Conservation (phyloP, 768 basidiomycete genomes). For the Myochromella boudieri region DNA sequence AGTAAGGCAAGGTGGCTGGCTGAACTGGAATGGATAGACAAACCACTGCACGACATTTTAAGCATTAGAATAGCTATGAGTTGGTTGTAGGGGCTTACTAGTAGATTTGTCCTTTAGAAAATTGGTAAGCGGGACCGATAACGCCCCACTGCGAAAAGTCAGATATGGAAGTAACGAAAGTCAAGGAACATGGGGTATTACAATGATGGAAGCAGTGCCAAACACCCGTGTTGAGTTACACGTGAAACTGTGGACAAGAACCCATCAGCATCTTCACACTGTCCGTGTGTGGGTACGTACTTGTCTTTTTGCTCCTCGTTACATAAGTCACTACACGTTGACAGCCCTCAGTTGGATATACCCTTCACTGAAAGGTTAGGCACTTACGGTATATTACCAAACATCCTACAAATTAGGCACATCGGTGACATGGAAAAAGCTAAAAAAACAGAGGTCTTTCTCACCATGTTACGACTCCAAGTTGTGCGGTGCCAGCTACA, state of each 20-base stretch:
- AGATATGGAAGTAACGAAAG: constrained; percentile 2
- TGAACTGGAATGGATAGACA: no score
- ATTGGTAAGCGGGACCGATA: constrained; percentile 62
- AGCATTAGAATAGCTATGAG: no score
- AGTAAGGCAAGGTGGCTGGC: no score
- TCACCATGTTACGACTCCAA: constrained; percentile 65
- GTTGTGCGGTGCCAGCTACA: constrained; percentile 65
- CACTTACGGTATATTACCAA: constrained; percentile 52
- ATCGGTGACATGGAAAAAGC: neutral
- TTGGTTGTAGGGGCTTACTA: constrained; percentile 43
- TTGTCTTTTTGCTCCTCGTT: constrained; percentile 39
- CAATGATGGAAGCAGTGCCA: constrained; percentile 56
- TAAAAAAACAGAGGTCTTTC: constrained; percentile 11
- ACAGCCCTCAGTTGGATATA: neutral
- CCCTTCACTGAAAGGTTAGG: no score
- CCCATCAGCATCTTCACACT: neutral
- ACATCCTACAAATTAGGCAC: constrained; percentile 47
- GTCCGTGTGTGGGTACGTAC: constrained; percentile 18
- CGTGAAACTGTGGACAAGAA: constrained; percentile 36
- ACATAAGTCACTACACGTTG: constrained; percentile 45
- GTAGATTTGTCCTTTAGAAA: constrained; percentile 56
- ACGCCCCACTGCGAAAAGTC: constrained; percentile 51
- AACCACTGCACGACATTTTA: no score
- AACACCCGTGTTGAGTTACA: constrained; percentile 55
- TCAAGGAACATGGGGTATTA: constrained; percentile 28